Conservation (phyloP, 768 basidiomycete genomes). For the Naganishia vishniacii region DNA sequence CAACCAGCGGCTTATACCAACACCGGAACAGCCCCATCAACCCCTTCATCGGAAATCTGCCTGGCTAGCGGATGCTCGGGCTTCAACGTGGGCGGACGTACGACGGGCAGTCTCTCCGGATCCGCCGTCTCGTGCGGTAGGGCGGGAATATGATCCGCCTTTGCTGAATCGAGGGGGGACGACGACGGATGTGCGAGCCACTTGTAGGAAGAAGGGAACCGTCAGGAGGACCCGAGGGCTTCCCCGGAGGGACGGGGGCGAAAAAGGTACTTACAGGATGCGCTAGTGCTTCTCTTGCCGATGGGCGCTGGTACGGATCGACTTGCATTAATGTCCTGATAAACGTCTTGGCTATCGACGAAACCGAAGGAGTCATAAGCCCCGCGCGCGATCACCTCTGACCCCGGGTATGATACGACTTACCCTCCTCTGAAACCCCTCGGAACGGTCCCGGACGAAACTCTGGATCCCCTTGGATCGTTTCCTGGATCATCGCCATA, state of each 20-base stretch:
- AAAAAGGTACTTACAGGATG: conserved; percentile 24
- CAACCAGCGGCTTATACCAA: too few relatives aligned
- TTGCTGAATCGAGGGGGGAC: too few relatives aligned
- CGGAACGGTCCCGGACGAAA: conserved; percentile 32
- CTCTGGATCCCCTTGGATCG: conserved; percentile 20
- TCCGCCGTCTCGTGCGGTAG: conserved; percentile 3
- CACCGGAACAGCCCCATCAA: conserved; percentile 1
- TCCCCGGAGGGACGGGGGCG: not conserved
- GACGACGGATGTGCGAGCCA: not conserved
- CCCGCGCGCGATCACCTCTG: not conserved
- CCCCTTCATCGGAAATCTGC: conserved; percentile 22
- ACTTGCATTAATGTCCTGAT: conserved; percentile 26
- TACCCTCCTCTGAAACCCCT: conserved; percentile 34
- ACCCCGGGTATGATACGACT: not conserved
- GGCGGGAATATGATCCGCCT: not conserved
- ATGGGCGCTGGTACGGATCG: conserved; percentile 25
- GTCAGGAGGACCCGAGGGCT: not conserved
- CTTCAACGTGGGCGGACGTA: conserved; percentile 21
- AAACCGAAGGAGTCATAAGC: not conserved
- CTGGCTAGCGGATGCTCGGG: conserved; percentile 26
- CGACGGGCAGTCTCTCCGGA: conserved; percentile 3
- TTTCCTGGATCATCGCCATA: conserved; percentile 31
- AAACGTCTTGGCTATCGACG: conserved; percentile 27
- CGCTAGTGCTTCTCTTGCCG: conserved; percentile 24
- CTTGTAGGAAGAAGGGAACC: too few relatives aligned